Conservation (phyloP, 2,329 filamentous ascomycete genomes). For the Aspergillus aculeatus region DNA sequence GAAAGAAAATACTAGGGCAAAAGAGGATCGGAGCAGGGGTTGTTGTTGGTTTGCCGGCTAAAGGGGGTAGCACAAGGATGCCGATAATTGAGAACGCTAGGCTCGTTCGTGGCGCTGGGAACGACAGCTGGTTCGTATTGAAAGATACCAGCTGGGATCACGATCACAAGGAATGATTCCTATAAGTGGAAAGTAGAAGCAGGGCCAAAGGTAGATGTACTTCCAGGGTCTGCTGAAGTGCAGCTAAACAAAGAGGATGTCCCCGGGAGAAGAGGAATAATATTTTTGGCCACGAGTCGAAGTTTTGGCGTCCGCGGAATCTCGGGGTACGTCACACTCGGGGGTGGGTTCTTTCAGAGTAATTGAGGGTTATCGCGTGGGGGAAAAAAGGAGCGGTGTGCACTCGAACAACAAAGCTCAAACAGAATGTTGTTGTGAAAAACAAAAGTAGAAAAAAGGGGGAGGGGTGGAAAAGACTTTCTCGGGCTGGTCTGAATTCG, state of each 20-base stretch:
- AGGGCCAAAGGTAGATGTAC: background rate
- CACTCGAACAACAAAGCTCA: background rate
- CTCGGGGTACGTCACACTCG: background rate
- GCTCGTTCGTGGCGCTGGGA: constrained; percentile 6
- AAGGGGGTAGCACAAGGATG: constrained; percentile 2
- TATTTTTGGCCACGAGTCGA: constrained; percentile 1
- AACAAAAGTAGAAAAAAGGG: background rate
- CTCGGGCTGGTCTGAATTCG: background rate
- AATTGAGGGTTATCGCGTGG: background rate
- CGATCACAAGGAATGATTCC: background rate
- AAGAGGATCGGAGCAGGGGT: constrained; percentile 9
- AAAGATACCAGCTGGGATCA: background rate
- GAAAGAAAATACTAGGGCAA: constrained; percentile 3
- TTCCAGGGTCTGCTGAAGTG: background rate
- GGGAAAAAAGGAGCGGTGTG: background rate
- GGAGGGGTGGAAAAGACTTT: background rate
- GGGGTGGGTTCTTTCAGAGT: background rate
- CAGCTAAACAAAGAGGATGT: constrained; percentile 1
- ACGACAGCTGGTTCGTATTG: background rate
- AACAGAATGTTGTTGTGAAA: background rate
- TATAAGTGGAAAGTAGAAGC: background rate
- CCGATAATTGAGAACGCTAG: constrained; percentile 8
- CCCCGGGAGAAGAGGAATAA: background rate
- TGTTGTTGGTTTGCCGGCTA: constrained; percentile 4
- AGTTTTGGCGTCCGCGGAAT: background rate